Evolutionary conservation across 2,329 filamentous ascomycete species (phyloP).

Genomic region (Stagonosporopsis chrysanthemi): DNA sequence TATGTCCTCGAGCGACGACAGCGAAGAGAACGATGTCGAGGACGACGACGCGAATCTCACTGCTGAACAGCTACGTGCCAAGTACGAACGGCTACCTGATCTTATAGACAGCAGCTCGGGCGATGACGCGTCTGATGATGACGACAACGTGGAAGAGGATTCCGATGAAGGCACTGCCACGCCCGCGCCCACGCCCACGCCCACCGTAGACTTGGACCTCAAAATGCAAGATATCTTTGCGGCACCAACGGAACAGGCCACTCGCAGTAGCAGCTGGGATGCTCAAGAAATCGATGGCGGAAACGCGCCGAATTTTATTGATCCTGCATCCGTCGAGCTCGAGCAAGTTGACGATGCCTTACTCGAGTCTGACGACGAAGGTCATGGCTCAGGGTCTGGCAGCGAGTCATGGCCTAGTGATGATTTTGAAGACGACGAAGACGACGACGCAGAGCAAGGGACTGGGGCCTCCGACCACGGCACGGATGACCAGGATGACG

Average conservation of each 20-base stretch:
- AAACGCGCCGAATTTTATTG: slow-evolving; percentile 35
- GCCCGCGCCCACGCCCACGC: slow-evolving; percentile 40
- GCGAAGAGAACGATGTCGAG: slow-evolving; percentile 51
- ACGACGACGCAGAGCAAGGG: slow-evolving; percentile 31
- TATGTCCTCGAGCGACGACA: slow-evolving; percentile 46
- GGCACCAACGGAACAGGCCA: slow-evolving; percentile 19
- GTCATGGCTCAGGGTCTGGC: slow-evolving; percentile 39
- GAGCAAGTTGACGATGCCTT: slow-evolving; percentile 53
- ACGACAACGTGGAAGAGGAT: slow-evolving; percentile 42
- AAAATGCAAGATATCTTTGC: slow-evolving; percentile 30
- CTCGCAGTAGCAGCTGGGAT: slow-evolving; percentile 35
- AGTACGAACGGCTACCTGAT: slow-evolving; percentile 71
- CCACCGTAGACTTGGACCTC: slow-evolving; percentile 42
- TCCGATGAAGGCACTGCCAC: slow-evolving; percentile 34
- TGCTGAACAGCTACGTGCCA: slow-evolving; percentile 71
- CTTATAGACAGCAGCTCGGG: slow-evolving; percentile 45
- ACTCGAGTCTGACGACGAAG: slow-evolving; percentile 47
- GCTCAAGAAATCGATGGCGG: slow-evolving; percentile 24
- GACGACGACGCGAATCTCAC: slow-evolving; percentile 71
- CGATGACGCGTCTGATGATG: slow-evolving; percentile 43
- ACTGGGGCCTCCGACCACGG: slow-evolving; percentile 37
- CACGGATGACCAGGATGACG: slow-evolving; percentile 26
- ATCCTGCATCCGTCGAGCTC: slow-evolving; percentile 48
- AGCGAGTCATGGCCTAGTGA: slow-evolving; percentile 51
- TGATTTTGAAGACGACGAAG: slow-evolving; percentile 38